Conservation (phyloP, 495 filamentous ascomycete genomes). For the Chlorociboria aeruginascens region DNA sequence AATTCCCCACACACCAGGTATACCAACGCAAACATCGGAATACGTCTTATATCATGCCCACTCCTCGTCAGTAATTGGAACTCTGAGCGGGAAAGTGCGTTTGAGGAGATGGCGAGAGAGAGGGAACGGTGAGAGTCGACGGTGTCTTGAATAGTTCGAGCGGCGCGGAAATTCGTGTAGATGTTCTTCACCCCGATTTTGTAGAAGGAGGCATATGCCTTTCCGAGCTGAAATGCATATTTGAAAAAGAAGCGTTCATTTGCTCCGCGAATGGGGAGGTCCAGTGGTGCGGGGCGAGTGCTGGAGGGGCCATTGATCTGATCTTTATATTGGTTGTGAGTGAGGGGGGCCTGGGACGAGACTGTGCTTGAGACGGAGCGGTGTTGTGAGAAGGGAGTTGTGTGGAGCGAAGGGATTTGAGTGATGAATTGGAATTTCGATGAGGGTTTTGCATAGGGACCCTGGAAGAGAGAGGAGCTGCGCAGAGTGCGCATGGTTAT, state of each 20-base stretch:
- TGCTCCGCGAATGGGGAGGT: slow-evolving; percentile 31
- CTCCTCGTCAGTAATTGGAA: slow-evolving; percentile 57
- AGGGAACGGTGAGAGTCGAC: slow-evolving; percentile 23
- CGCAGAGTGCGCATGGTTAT: slow-evolving; percentile 14
- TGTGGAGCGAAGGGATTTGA: neutral
- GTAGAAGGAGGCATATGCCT: slow-evolving; percentile 67
- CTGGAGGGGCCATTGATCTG: slow-evolving; percentile 43
- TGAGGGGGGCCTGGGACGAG: neutral
- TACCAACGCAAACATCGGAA: slow-evolving; percentile 64
- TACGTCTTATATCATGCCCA: slow-evolving; percentile 53
- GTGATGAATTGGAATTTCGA: neutral
- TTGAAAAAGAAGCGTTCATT: slow-evolving; percentile 24
- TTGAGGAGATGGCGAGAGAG: slow-evolving; percentile 17
- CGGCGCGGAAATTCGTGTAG: slow-evolving; percentile 37
- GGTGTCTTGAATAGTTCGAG: slow-evolving; percentile 29
- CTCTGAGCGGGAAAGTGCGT: slow-evolving; percentile 38
- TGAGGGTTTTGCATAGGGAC: neutral
- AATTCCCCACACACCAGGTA: slow-evolving; percentile 73
- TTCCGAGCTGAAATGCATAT: slow-evolving; percentile 38
- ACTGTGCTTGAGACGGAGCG: slow-evolving; percentile 1
- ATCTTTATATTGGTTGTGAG: no score
- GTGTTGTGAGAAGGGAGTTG: neutral
- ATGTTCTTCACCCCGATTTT: slow-evolving; percentile 69
- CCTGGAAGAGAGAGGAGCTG: slow-evolving; percentile 4
- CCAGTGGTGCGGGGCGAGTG: slow-evolving; percentile 47